Percentiles rank a stretch among this genome's conserved stretches.
phyloP scores from a whole-genome alignment of 1,284 basidiomycete species.

The Marasmius sp. region DNA sequence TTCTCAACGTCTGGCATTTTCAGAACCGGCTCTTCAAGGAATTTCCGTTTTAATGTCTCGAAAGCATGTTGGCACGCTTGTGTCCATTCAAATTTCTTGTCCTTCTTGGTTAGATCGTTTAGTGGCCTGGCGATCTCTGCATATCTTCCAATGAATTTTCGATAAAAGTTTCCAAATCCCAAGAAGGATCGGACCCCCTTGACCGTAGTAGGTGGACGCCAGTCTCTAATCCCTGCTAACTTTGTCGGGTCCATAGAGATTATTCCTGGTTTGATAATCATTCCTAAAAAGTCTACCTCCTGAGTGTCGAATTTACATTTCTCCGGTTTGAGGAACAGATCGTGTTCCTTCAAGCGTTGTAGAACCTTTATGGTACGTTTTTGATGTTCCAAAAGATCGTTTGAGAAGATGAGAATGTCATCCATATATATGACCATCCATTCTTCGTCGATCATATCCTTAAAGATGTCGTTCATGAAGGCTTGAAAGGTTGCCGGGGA shows the following conservation, averaged over 20 bases:
- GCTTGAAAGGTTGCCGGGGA: constrained; percentile 27
- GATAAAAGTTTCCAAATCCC: constrained; percentile 16
- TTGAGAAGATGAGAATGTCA: constrained; percentile 31
- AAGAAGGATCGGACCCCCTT: neutral
- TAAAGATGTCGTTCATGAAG: constrained; percentile 25
- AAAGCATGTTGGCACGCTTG: neutral
- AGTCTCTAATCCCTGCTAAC: neutral
- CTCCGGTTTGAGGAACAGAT: neutral
- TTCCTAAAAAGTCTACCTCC: no score
- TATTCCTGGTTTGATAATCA: no score
- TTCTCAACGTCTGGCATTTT: neutral
- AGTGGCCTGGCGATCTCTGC: constrained; percentile 26
- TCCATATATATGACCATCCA: constrained; percentile 28
- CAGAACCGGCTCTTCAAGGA: neutral
- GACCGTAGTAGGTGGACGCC: neutral
- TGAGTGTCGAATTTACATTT: no score
- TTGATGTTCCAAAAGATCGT: constrained; percentile 11
- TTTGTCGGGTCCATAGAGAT: neutral
- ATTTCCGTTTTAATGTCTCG: neutral
- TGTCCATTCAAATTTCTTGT: neutral
- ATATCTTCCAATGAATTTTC: constrained; percentile 39
- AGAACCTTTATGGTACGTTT: constrained; percentile 19
- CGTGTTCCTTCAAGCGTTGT: constrained; percentile 9
- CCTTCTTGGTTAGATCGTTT: constrained; percentile 14
- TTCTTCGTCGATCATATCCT: constrained; percentile 18